phyloP scores from a whole-genome alignment of 306 rosid species.

The Quercus berberidifolia region DNA sequence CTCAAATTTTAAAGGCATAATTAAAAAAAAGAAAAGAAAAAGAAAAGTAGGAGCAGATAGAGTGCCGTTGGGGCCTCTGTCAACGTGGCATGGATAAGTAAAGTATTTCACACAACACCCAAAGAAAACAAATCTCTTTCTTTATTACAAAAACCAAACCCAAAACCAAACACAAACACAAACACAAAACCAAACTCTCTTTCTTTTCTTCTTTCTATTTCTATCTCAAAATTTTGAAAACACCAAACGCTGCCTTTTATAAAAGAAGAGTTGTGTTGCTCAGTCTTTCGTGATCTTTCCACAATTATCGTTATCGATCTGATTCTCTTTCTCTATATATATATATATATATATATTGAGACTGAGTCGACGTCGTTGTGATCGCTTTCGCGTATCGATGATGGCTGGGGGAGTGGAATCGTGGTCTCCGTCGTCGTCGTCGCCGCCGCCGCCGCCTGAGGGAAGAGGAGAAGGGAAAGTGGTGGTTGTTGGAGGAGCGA shows the following conservation, averaged over 20 bases:
- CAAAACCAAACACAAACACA: not conserved
- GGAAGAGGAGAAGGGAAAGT: not conserved
- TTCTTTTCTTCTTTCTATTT: not conserved
- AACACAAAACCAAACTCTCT: not conserved
- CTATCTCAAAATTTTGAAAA: too few species aligned
- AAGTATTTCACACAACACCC: too few species aligned
- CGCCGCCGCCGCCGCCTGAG: too few species aligned
- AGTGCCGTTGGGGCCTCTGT: conserved; percentile 45
- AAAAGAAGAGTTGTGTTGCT: too few species aligned
- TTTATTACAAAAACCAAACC: conserved; percentile 7
- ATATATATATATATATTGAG: not conserved
- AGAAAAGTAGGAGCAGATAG: not conserved
- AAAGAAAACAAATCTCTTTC: too few species aligned
- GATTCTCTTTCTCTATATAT: too few species aligned
- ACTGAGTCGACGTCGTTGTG: not conserved
- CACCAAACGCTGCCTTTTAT: too few species aligned
- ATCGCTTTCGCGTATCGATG: not conserved
- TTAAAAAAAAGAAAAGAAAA: not conserved
- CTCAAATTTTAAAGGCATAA: accelerated
- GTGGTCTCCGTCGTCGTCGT: conserved; percentile 10
- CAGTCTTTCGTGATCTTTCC: too few species aligned
- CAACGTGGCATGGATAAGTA: conserved; percentile 40
- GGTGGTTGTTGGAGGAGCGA: conserved; percentile 16
- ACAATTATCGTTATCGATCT: too few species aligned
- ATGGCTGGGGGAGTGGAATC: conserved; percentile 58